These are phyloP conservation scores for Amanita jacksonii DNA, from an alignment of 768 basidiomycete species.

Conservation along the genomic window DNA sequence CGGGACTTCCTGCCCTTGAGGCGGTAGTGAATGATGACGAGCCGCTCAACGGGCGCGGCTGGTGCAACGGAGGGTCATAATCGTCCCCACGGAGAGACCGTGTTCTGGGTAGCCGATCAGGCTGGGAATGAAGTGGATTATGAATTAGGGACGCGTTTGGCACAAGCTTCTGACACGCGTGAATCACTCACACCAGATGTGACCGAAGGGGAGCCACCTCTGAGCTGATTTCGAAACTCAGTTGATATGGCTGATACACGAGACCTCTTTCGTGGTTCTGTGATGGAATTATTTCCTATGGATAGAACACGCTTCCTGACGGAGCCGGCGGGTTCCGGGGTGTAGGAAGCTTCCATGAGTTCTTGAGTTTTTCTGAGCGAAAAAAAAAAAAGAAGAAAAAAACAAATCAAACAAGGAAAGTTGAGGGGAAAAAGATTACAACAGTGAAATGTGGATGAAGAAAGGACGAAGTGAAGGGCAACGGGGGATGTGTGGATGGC, in stretches of 20 bases:
- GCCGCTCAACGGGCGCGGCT: slow-evolving; percentile 4
- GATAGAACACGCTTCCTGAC: slow-evolving; percentile 26
- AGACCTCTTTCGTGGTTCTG: slow-evolving; percentile 21
- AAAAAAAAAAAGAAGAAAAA: too few species aligned
- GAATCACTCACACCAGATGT: slow-evolving; percentile 11
- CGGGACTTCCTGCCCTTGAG: slow-evolving; percentile 18
- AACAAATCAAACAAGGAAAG: too few species aligned
- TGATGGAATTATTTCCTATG: slow-evolving; percentile 18
- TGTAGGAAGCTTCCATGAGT: background rate
- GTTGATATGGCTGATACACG: slow-evolving; percentile 21
- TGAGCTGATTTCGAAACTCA: slow-evolving; percentile 8
- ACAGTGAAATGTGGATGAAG: background rate
- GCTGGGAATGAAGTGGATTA: slow-evolving; percentile 7
- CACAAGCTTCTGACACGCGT: slow-evolving; percentile 9
- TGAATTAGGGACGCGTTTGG: slow-evolving; percentile 8
- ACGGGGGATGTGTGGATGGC: slow-evolving; percentile 12
- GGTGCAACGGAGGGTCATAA: slow-evolving; percentile 12
- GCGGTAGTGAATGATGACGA: slow-evolving; percentile 8
- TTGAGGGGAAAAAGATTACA: slow-evolving; percentile 7
- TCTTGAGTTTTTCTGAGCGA: too few species aligned
- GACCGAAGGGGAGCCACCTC: slow-evolving; percentile 13
- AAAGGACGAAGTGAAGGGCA: slow-evolving; percentile 4
- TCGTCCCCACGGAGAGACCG: slow-evolving; percentile 12
- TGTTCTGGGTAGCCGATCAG: slow-evolving; percentile 15
- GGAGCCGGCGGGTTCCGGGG: slow-evolving; percentile 10